Conservation (phyloP, 257 asterid genomes). For the Fraxinus cuspidata region DNA sequence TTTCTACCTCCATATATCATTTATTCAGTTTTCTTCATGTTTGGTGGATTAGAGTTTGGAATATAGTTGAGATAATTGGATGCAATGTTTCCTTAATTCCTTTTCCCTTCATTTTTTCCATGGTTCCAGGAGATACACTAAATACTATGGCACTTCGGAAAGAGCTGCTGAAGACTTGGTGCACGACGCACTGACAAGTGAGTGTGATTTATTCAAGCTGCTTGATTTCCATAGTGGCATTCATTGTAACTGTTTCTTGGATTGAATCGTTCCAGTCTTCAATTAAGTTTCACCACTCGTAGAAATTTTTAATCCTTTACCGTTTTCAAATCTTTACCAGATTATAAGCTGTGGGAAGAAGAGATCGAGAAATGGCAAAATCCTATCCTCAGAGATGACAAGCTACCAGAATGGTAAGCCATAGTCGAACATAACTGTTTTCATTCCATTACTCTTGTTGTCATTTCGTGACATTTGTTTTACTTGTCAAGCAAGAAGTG, state of each 20-base stretch:
- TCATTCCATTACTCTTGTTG: background rate
- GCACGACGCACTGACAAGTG: slow-evolving; percentile 94
- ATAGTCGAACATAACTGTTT: slow-evolving; percentile 10
- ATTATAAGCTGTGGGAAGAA: slow-evolving; percentile 94
- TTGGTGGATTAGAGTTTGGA: background rate
- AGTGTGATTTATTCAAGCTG: slow-evolving; percentile 32
- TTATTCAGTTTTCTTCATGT: background rate
- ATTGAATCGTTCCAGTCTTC: background rate
- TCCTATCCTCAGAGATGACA: slow-evolving; percentile 79
- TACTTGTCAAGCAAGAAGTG: background rate
- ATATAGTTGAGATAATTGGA: background rate
- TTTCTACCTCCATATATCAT: background rate
- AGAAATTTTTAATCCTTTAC: background rate
- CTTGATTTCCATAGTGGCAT: slow-evolving; percentile 11
- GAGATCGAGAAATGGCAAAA: slow-evolving; percentile 98
- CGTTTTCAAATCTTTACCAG: slow-evolving; percentile 42
- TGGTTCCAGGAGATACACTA: slow-evolving; percentile 90
- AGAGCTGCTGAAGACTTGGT: slow-evolving; percentile 84
- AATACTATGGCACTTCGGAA: slow-evolving; percentile 88
- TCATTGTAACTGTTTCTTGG: background rate
- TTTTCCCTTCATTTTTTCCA: slow-evolving; percentile 21
- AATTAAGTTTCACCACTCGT: background rate
- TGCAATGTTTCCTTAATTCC: slow-evolving; percentile 2
- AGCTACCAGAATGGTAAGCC: slow-evolving; percentile 92
- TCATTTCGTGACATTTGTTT: background rate